Base-by-base conservation (phyloP, 2,329 filamentous ascomycete genomes). In the Monilinia aucupariae region DNA sequence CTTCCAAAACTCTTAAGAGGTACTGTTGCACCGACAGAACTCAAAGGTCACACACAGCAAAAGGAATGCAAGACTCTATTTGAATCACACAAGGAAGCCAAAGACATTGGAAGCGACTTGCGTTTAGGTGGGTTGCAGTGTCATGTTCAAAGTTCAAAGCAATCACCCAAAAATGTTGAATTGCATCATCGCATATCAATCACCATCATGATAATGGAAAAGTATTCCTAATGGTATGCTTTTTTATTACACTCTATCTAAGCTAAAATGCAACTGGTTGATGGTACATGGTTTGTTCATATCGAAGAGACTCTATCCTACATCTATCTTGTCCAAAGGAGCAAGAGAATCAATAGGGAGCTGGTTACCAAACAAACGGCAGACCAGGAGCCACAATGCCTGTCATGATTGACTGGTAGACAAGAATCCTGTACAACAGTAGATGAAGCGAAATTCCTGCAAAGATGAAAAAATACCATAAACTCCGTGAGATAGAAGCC, bases 301-400 rank as follows among this genome's bases (percentile, higher is more conserved):
- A 48, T 37, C 25, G 39, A 56, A 56, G 41, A 63, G 47, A 61
- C 54, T 56, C 54, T 64, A 64, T 64, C 63, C 63, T 62, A 64
- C 34, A 43, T 63, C 61, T 60, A 48, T 56, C 64, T 65, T 65
- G 64, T 65, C 64, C 61, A 64, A 65, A 54, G 61, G 61, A 65
- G 61, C 61, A 65, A 65, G 64, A 65, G 49, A 61, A 62, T 61
- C 45, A 59, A 59, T 62, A 62, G 51, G 63, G 30, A 64, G 52
- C 61, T 17, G 43, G 48, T 20, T 41, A 62, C 51, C 27, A 49
- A 54, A 25, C 43, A 27, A 41, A 51, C 55, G 58, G 32, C n/a
- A n/a, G 49, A 43, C 56, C 41, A 50, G 25, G 55, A 60, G 47
- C 54, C 61, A 59, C 34, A 53, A 64, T 61, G 43, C 58, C 58